Evolutionary conservation across 345 rosid genomes (phyloP).

Genomic region (Geranium brycei): DNA sequence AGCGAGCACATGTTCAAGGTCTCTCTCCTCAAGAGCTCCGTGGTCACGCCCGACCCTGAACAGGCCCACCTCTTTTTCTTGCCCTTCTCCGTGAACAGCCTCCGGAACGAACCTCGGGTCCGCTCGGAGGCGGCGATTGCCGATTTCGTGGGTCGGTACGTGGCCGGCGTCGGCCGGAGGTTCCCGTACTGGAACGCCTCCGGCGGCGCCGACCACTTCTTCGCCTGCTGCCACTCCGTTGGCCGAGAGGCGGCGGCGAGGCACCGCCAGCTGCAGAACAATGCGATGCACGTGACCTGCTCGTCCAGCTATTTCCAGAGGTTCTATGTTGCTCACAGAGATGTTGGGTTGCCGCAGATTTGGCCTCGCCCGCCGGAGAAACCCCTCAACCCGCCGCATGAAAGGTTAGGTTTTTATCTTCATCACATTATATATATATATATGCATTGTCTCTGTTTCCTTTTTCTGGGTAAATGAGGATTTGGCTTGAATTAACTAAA

Average conservation of each 20-base stretch:
- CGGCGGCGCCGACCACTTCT: conserved; percentile 31
- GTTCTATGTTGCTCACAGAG: conserved; percentile 26
- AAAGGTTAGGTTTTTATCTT: conserved; percentile 12
- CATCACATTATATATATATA: background rate
- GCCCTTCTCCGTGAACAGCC: conserved; percentile 32
- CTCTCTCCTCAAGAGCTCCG: conserved; percentile 23
- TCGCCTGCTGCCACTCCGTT: conserved; percentile 29
- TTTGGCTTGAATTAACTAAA: background rate
- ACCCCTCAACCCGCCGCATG: conserved; percentile 20
- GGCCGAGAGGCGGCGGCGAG: conserved; percentile 24
- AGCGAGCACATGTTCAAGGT: conserved; percentile 43
- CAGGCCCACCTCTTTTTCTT: conserved; percentile 31
- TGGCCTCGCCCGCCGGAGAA: conserved; percentile 25
- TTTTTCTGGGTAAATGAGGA: background rate
- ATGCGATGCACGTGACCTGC: conserved; percentile 31
- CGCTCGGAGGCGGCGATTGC: conserved; percentile 21
- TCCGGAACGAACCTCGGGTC: conserved; percentile 33
- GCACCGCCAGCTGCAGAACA: conserved; percentile 17
- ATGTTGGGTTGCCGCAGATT: conserved; percentile 32
- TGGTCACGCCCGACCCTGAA: conserved; percentile 15
- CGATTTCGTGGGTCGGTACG: conserved; percentile 17
- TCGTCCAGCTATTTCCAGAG: conserved; percentile 33
- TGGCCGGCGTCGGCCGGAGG: conserved; percentile 8
- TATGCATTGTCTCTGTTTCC: conserved; percentile 1
- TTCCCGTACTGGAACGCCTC: conserved; percentile 34